These are phyloP conservation scores for Linnemannia exigua DNA, from an alignment of 192 early-diverging fungal genomes.

Conservation along the genomic window DNA sequence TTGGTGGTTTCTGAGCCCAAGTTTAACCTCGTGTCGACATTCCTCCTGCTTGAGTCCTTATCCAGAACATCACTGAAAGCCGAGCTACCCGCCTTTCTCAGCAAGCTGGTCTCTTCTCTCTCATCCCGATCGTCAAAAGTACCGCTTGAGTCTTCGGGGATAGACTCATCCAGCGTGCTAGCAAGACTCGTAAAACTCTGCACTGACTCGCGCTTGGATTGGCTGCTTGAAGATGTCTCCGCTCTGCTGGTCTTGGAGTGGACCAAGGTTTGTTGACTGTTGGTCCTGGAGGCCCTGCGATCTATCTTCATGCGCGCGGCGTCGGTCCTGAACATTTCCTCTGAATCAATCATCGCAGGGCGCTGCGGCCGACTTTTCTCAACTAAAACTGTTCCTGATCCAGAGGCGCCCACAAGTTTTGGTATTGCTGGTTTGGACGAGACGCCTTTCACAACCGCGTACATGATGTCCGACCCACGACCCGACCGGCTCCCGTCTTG, in stretches of 20 bases:
- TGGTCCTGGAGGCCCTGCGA: not conserved
- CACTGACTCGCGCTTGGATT: slow-evolving; percentile 24
- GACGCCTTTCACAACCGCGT: slow-evolving; percentile 46
- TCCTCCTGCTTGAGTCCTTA: not conserved
- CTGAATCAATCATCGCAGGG: not conserved
- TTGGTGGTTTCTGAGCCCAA: not conserved
- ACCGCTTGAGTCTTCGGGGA: slow-evolving; percentile 24
- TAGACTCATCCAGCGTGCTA: slow-evolving; percentile 17
- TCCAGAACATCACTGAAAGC: not conserved
- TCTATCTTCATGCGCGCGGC: not conserved
- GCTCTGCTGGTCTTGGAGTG: slow-evolving; percentile 14
- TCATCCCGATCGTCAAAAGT: slow-evolving; percentile 24
- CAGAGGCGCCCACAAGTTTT: slow-evolving; percentile 46
- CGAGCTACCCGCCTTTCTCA: not conserved
- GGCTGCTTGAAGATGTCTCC: not conserved
- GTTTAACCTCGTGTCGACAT: not conserved
- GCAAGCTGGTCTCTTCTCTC: slow-evolving; percentile 23
- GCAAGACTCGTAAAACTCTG: slow-evolving; percentile 23
- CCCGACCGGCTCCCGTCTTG: slow-evolving; percentile 15
- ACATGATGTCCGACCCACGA: slow-evolving; percentile 44
- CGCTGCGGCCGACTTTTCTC: not conserved
- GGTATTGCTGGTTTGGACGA: slow-evolving; percentile 34
- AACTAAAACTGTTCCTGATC: slow-evolving; percentile 44
- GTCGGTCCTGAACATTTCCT: not conserved
- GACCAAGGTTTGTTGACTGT: slow-evolving; percentile 4